Conservation (phyloP, 2,329 filamentous ascomycete species). For the Ceratocystis harringtonii region DNA sequence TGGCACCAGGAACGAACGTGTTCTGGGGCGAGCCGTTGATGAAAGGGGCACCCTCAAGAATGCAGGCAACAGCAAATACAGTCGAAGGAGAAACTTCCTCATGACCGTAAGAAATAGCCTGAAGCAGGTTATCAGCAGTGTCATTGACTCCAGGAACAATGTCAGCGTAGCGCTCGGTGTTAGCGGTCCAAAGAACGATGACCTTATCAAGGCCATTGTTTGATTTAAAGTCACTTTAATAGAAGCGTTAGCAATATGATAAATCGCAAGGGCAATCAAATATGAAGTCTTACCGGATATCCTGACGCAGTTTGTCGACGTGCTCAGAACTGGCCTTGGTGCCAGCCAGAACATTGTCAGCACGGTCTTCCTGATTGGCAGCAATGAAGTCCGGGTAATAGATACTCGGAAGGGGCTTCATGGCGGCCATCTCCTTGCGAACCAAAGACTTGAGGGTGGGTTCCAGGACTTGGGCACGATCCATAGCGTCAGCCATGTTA, state of each 20-base stretch:
- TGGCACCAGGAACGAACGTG: conserved; percentile 88
- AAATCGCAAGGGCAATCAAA: background rate
- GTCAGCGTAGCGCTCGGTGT: conserved; percentile 93
- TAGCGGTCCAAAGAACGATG: conserved; percentile 96
- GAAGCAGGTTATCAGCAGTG: conserved; percentile 84
- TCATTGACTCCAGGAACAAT: conserved; percentile 83
- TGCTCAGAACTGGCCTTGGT: conserved; percentile 73
- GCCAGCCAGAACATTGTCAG: conserved; percentile 77
- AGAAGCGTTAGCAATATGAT: conserved; percentile 4
- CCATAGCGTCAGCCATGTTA: conserved; percentile 84
- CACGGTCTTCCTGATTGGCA: conserved; percentile 91
- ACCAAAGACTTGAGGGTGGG: conserved; percentile 83
- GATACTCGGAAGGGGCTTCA: conserved; percentile 83
- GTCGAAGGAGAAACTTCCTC: conserved; percentile 89
- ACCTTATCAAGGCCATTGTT: conserved; percentile 80
- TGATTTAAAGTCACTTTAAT: conserved; percentile 66
- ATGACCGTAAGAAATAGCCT: conserved; percentile 73
- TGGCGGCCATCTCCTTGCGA: conserved; percentile 78
- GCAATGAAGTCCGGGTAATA: conserved; percentile 99
- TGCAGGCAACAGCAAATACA: conserved; percentile 86
- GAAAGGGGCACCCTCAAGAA: conserved; percentile 79
- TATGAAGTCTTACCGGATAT: conserved; percentile 43
- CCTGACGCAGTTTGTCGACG: conserved; percentile 81
- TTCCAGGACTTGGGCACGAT: conserved; percentile 87
- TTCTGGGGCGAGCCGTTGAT: conserved; percentile 99